Evolutionary conservation across 1,139 yeast species (phyloP).

Genomic region (Debaryomycetaceae sp.): DNA sequence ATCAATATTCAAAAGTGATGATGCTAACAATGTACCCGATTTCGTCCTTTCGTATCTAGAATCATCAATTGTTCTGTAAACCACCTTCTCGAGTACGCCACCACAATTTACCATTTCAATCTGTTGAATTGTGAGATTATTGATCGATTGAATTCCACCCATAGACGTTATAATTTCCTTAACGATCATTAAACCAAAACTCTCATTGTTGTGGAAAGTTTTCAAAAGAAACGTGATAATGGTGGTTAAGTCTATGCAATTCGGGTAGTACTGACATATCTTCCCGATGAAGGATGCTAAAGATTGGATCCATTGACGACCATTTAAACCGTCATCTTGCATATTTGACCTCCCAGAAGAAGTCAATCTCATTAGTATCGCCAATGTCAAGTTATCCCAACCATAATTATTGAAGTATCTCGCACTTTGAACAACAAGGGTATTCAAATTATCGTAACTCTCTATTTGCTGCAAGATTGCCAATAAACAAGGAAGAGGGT

Average conservation of each 20-base stretch:
- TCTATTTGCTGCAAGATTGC: conserved; percentile 74
- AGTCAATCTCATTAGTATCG: conserved; percentile 68
- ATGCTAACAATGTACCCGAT: conserved; percentile 55
- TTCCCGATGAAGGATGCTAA: conserved; percentile 66
- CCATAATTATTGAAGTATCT: conserved; percentile 73
- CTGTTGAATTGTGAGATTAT: conserved; percentile 64
- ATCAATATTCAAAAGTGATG: conserved; percentile 42
- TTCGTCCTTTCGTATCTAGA: conserved; percentile 42
- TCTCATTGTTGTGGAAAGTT: conserved; percentile 60
- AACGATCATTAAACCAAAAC: conserved; percentile 64
- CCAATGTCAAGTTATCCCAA: conserved; percentile 82
- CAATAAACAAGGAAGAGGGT: conserved; percentile 76
- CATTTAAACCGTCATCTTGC: conserved; percentile 79
- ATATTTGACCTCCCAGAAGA: conserved; percentile 60
- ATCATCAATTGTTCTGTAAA: conserved; percentile 63
- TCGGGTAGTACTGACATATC: conserved; percentile 51
- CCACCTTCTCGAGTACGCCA: conserved; percentile 50
- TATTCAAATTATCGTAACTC: conserved; percentile 85
- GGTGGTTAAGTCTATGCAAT: conserved; percentile 50
- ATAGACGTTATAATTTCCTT: conserved; percentile 68
- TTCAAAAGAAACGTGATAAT: conserved; percentile 61
- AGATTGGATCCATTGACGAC: conserved; percentile 82
- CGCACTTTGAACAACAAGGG: conserved; percentile 77
- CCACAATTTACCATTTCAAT: conserved; percentile 70
- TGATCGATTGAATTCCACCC: conserved; percentile 76